Evolutionary conservation across 371 early-diverging fungal genomes (phyloP).

Genomic region (Coemansia sp.): DNA sequence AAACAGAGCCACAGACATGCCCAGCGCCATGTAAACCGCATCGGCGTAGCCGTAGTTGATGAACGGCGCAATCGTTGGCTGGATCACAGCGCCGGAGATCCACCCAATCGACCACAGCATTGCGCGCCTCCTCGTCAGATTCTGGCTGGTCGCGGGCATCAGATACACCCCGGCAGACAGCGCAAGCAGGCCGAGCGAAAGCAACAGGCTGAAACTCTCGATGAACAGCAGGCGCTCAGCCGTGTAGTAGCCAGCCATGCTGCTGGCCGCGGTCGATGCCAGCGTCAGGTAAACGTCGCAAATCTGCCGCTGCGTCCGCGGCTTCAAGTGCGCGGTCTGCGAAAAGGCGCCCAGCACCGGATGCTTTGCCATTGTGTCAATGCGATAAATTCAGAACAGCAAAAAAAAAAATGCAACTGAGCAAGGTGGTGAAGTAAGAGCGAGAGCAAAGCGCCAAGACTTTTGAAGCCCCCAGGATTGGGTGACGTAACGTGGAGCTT

Average conservation of each 20-base stretch:
- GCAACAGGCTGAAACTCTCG: not conserved
- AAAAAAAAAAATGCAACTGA: no score
- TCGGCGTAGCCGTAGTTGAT: constrained; percentile 8
- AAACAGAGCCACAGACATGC: constrained; percentile 12
- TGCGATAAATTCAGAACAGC: no score
- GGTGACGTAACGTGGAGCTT: no score
- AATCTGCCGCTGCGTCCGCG: constrained; percentile 24
- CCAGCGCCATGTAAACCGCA: constrained; percentile 24
- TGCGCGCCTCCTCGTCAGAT: constrained; percentile 16
- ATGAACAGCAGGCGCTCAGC: constrained; percentile 7
- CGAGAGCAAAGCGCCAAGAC: no score
- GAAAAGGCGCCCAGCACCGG: constrained; percentile 9
- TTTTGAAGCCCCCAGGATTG: no score
- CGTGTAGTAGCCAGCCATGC: constrained; percentile 14
- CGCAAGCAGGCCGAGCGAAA: not conserved
- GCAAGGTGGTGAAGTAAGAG: no score
- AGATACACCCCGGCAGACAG: constrained; percentile 1
- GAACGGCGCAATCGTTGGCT: constrained; percentile 9
- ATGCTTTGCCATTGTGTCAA: not conserved
- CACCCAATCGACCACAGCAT: constrained; percentile 16
- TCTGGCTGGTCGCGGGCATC: constrained; percentile 11
- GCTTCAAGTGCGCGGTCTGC: constrained; percentile 17
- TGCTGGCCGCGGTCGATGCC: constrained; percentile 1
- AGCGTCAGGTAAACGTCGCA: constrained; percentile 25
- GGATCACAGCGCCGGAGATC: constrained; percentile 10